Evolutionary conservation across 306 rosid genomes (phyloP), one percentile per base, ranked within the genome.

Genomic region (Vigna hirtella): DNA sequence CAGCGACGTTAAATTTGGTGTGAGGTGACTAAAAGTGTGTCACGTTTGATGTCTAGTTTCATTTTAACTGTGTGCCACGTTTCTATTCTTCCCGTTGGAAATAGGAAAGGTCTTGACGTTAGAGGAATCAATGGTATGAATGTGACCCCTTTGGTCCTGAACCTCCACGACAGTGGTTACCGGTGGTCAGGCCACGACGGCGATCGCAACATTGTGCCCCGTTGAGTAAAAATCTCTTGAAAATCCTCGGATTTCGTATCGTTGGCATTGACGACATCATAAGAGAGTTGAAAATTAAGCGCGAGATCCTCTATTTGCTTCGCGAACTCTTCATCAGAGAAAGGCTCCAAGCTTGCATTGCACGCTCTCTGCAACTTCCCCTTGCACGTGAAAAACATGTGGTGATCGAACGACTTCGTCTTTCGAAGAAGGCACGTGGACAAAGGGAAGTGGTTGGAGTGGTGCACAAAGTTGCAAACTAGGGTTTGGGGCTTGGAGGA

Each of bases 291-390:
- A 82, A 91, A 96, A 47, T 89, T 77, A 12, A 91, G 79, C 0
- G 96, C 85, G 38, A 93, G 68, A 50, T 96, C 98, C 32, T 89
- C 93, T 26, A 93, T 88, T 65, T 86, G 86, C 89, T 85, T 90
- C 0, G 89, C 86, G 81, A 93, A 96, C 55, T 93, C 96, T 26
- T 96, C 99, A 16, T 91, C 97, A 1, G 97, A 90, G 63, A 89
- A 91, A 0, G 88, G 82, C 18, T 87, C 86, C 11, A 88, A 69
- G 83, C 85, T 84, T 14, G 94, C 96, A 63, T 91, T 88, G 85
- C 86, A 90, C 10, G 86, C 79, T 20, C 93, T 87, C 50, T 61
- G 82, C 1, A 85, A 9, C 2, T 82, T 72, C 16, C 83, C 83
- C 12, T 7, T 7, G 13, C 66, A 62, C 8, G 72, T 81, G 10